phyloP scores from a whole-genome alignment of 495 filamentous ascomycete species.

The Aspergillus asperescens region DNA sequence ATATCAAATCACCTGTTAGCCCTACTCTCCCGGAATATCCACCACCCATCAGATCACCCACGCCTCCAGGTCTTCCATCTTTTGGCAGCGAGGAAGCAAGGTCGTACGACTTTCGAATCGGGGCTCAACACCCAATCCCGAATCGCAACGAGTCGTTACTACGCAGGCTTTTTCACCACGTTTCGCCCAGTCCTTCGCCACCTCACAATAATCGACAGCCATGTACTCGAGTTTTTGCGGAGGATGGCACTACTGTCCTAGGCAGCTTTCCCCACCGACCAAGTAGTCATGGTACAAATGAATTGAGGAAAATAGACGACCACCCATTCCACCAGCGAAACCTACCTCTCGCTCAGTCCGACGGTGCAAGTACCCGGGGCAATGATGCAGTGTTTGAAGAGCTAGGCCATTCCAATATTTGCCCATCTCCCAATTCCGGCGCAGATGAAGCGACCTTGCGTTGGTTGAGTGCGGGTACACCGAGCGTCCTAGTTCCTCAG shows the following conservation, averaged over 20 bases:
- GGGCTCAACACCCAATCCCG: slow-evolving; percentile 2
- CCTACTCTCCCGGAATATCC: slow-evolving; percentile 34
- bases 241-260: slow-evolving; percentile 35
- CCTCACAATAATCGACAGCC: not conserved
- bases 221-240: slow-evolving; percentile 23
- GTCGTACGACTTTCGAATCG: slow-evolving; percentile 27
- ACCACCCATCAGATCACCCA: slow-evolving; percentile 38
- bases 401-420: not conserved
- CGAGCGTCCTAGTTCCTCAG: not conserved
- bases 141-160: slow-evolving; percentile 12
- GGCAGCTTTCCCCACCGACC: slow-evolving; percentile 36
- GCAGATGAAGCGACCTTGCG: not conserved
- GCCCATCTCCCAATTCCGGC: not conserved
- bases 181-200: slow-evolving; percentile 9
- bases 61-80: slow-evolving; percentile 45
- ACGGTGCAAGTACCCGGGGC: not conserved
- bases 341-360: slow-evolving; percentile 19
- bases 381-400: not conserved
- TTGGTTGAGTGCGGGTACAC: not conserved
- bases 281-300: slow-evolving; percentile 35
- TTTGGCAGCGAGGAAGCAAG: slow-evolving; percentile 44
- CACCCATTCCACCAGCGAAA: slow-evolving; percentile 34
- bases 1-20: slow-evolving; percentile 23
- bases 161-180: slow-evolving; percentile 27
- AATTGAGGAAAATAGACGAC: slow-evolving; percentile 24